These are phyloP conservation scores for Tricholoma bakamatsutake DNA, from an alignment of 768 basidiomycete genomes.

Conservation along the genomic window DNA sequence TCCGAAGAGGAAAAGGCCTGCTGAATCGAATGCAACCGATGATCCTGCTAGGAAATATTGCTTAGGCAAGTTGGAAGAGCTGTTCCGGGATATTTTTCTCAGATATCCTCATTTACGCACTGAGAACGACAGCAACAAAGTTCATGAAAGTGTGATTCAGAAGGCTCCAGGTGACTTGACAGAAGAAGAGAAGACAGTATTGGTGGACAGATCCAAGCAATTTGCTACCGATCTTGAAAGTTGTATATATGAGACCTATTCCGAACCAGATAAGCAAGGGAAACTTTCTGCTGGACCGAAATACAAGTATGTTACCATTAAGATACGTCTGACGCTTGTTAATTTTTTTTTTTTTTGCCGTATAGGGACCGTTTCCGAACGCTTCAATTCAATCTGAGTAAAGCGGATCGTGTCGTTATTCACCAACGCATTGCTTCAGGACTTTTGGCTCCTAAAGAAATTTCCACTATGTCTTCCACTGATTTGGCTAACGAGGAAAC, in stretches of 20 bases:
- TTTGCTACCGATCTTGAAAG: conserved; percentile 73
- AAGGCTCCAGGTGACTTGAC: conserved; percentile 50
- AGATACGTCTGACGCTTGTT: conserved; percentile 2
- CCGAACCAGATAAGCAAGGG: conserved; percentile 71
- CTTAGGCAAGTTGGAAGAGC: conserved; percentile 64
- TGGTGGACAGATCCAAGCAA: conserved; percentile 51
- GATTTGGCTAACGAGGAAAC: conserved; percentile 86
- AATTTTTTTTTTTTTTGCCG: conserved; percentile 9
- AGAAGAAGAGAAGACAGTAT: conserved; percentile 50
- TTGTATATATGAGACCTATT: conserved; percentile 69
- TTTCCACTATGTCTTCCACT: conserved; percentile 82
- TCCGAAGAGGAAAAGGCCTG: conserved; percentile 44
- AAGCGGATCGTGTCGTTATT: conserved; percentile 72
- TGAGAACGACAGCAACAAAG: conserved; percentile 18
- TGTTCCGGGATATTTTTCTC: conserved; percentile 66
- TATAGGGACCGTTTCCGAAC: conserved; percentile 85
- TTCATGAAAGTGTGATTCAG: conserved; percentile 22
- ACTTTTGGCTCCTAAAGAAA: conserved; percentile 60
- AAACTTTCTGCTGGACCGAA: conserved; percentile 60
- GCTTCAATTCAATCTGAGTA: conserved; percentile 82
- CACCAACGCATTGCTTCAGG: conserved; percentile 72
- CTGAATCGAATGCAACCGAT: conserved; percentile 37
- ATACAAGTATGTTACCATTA: conserved; percentile 58
- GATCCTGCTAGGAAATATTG: conserved; percentile 80
- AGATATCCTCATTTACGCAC: conserved; percentile 55